Evolutionary conservation across 495 filamentous ascomycete species (phyloP), one percentile per base, ranked within the genome.

Genomic region (Penicillium malachiteum): DNA sequence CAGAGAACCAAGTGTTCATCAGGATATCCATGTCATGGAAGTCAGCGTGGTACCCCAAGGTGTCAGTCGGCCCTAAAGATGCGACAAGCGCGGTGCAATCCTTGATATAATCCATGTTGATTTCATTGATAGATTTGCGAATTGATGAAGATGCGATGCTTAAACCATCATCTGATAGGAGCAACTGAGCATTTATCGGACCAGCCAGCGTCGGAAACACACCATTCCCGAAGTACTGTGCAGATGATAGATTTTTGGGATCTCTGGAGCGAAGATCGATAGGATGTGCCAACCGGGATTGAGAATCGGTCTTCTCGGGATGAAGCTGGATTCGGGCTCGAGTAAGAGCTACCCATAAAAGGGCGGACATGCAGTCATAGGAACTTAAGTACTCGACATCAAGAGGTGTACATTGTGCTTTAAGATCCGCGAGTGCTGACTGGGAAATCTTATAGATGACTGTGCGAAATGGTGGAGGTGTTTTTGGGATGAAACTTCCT

Each of bases 301-400:
- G 35, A 0, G 40, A 43, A n/a, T 26, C 35, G 33, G 26, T 17
- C 40, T 62, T 58, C 17, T 65, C 57, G 0, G 63, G 63, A 38
- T 65, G 40, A 26, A 58, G 39, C 11, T 54, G 42, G 3, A 63
- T 47, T 31, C 60, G 59, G 46, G 52, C 52, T 10, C 60, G 58
- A 0, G 60, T 64, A 44, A 63, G 50, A 48, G 62, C 31, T 7
- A 37, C 62, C 66, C 66, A 68, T 44, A 61, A 1, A 26, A 68
- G 55, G 32, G 63, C 66, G 9, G 63, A 55, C 21, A 68, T 62
- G 48, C 58, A 64, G 55, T 66, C 63, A 40, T 69, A 69, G 1
- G 63, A 64, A 35, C 54, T 64, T 11, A 69, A 46, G 17, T 63
- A 69, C 11, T 63, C 58, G 8, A 63, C 60, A 1, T 41, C 53